Base-by-base conservation (phyloP, 164 flowering plant species). In the Stephania japonica region DNA sequence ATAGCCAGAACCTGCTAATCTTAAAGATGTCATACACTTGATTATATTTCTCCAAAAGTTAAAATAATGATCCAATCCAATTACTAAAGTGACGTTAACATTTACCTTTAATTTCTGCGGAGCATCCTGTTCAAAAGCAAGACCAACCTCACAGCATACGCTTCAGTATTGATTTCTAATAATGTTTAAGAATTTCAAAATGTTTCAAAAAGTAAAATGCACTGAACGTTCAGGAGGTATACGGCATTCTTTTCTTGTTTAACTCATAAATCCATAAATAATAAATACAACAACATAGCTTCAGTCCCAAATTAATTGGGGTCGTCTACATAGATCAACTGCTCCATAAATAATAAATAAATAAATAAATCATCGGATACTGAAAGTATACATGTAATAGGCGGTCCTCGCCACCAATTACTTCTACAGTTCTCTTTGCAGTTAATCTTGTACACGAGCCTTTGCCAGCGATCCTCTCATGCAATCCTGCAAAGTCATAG, bases 351-450 rank as follows among this genome's bases (percentile, higher is more conserved):
- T n/a, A n/a, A n/a, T n/a, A n/a, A n/a, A n/a, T n/a, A n/a, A n/a
- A n/a, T n/a, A 26, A n/a, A 25, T n/a, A 10, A 67, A 43, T 53
- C 43, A 44, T 72, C 62, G 97, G 99, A 92, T 94, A 95, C 98
- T 87, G 78, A 98, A 95, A 6, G 98, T n/a, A n/a, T n/a, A n/a
- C 99, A 81, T 80, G 90, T 70, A 84, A 72, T 64, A 95, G 90
- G 72, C 97, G 85, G 69, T 71, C 89, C 78, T 89, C 88, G 25
- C 80, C 80, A 68, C 93, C 93, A 79, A 91, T 81, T 83, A 86
- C 99, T 82, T 91, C 90, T 13, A 91, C 87, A n/a, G n/a, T n/a
- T n/a, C n/a, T n/a, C n/a, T n/a, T n/a, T 67, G 99, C 92, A 75
- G 84, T 85, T n/a, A n/a, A 83, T 95, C 92, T 65, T 92, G 79